phyloP scores from a whole-genome alignment of 192 early-diverging fungal species.

The Mortierella hygrophila region DNA sequence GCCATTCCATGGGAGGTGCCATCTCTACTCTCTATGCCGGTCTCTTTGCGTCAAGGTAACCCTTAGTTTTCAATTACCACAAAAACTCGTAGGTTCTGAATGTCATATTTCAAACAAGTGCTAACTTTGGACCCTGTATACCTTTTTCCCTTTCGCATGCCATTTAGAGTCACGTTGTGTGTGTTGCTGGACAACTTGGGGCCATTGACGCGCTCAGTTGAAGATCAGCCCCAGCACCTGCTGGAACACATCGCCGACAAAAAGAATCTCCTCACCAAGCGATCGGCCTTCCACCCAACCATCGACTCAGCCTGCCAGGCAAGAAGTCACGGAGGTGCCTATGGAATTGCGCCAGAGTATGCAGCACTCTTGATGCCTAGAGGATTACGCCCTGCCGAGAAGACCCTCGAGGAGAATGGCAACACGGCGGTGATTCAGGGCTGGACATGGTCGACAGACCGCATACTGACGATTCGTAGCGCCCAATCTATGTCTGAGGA shows the following conservation, averaged over 20 bases:
- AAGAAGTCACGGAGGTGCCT: background rate
- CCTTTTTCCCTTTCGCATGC: background rate
- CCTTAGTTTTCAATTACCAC: background rate
- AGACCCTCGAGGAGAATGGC: background rate
- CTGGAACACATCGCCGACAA: constrained; percentile 24
- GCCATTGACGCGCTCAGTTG: background rate
- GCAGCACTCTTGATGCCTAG: constrained; percentile 15
- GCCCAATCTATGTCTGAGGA: constrained; percentile 29
- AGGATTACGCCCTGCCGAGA: constrained; percentile 14
- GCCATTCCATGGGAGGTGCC: constrained; percentile 29
- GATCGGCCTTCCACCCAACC: constrained; percentile 15
- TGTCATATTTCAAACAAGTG: background rate
- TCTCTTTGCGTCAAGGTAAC: constrained; percentile 5
- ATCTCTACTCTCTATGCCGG: constrained; percentile 11
- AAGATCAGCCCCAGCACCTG: constrained; percentile 29
- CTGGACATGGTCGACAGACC: constrained; percentile 31
- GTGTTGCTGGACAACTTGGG: constrained; percentile 27
- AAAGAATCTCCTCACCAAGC: constrained; percentile 12
- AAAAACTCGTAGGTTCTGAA: too few relatives aligned
- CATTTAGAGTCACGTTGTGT: constrained; percentile 1
- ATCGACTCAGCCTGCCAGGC: constrained; percentile 3
- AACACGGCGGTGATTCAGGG: background rate
- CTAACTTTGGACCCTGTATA: background rate
- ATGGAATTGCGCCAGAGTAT: background rate
- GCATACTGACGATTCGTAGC: constrained; percentile 17